Evolutionary conservation across 164 flowering plant species (phyloP).

Genomic region (Stephania cephalantha): DNA sequence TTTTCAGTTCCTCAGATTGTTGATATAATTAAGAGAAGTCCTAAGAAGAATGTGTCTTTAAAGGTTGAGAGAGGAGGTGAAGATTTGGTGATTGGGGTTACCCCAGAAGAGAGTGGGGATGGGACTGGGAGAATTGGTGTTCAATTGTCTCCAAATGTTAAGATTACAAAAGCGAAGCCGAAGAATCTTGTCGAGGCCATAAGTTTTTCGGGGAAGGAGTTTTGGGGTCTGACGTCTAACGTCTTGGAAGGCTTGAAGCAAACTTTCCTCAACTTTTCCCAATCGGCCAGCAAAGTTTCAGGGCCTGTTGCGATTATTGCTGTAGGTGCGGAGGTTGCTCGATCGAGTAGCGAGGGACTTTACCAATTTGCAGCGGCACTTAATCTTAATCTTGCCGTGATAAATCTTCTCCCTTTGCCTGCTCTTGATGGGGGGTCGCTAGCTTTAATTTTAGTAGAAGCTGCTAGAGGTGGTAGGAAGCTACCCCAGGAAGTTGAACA

Average conservation of each 20-base stretch:
- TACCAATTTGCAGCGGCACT: conserved; percentile 91
- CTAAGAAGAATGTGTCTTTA: conserved; percentile 58
- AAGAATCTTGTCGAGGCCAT: conserved; percentile 49
- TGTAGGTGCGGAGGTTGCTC: conserved; percentile 96
- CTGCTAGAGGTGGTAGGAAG: conserved; percentile 89
- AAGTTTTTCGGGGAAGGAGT: conserved; percentile 53
- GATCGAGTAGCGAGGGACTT: conserved; percentile 77
- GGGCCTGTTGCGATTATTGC: conserved; percentile 98
- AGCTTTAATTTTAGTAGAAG: conserved; percentile 77
- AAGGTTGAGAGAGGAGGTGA: conserved; percentile 50
- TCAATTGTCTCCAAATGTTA: conserved; percentile 77
- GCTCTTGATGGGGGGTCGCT: conserved; percentile 94
- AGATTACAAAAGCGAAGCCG: conserved; percentile 45
- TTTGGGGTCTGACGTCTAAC: conserved; percentile 66
- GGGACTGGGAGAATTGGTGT: conserved; percentile 91
- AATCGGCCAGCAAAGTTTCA: conserved; percentile 79
- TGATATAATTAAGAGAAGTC: conserved; percentile 63
- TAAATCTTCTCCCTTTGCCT: conserved; percentile 92
- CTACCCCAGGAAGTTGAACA: conserved; percentile 90
- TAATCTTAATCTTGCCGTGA: conserved; percentile 87
- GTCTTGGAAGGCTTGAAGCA: conserved; percentile 81
- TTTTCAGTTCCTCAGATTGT: conserved; percentile 66
- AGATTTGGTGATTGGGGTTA: conserved; percentile 49
- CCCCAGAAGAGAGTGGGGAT: conserved; percentile 74
- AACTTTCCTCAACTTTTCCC: conserved; percentile 79